These are phyloP conservation scores for Vigna radiata DNA, from an alignment of 306 rosid genomes.

Conservation along the genomic window DNA sequence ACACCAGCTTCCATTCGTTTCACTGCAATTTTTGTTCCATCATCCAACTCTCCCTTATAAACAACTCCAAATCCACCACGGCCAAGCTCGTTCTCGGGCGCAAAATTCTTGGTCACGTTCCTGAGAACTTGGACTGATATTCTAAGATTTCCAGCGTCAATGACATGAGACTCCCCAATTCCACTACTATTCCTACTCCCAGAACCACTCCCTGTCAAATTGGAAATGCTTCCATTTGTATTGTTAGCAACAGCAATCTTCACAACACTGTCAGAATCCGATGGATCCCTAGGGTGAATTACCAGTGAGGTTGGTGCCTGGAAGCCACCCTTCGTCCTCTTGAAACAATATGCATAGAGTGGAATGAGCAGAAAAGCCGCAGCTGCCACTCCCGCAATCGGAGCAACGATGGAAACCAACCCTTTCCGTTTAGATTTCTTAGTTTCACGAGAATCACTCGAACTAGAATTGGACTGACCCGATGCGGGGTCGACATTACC, in stretches of 20 bases:
- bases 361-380: constrained; percentile 81
- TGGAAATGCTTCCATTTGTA: constrained; percentile 64
- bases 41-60: constrained; percentile 93
- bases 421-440: constrained; percentile 45
- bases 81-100: constrained; percentile 94
- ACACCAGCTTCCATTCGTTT: constrained; percentile 93
- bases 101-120: constrained; percentile 84
- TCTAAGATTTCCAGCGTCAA: constrained; percentile 90
- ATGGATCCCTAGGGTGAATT: constrained; percentile 89
- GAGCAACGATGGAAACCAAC: constrained; percentile 57
- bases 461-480: constrained; percentile 25
- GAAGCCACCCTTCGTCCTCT: constrained; percentile 57
- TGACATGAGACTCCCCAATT: constrained; percentile 73
- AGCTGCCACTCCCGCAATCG: constrained; percentile 72
- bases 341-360: constrained; percentile 62
- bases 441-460: constrained; percentile 22
- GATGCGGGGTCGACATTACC: constrained; percentile 44
- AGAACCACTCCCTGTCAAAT: constrained; percentile 65
- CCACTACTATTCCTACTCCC: constrained; percentile 75
- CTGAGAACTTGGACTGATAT: constrained; percentile 92
- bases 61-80: constrained; percentile 99
- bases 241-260: constrained; percentile 75
- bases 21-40: constrained; percentile 92
- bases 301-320: constrained; percentile 74
- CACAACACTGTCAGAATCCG: constrained; percentile 68